These are phyloP conservation scores for Mariannaea elegans DNA, from an alignment of 2,329 filamentous ascomycete species.

Conservation along the genomic window DNA sequence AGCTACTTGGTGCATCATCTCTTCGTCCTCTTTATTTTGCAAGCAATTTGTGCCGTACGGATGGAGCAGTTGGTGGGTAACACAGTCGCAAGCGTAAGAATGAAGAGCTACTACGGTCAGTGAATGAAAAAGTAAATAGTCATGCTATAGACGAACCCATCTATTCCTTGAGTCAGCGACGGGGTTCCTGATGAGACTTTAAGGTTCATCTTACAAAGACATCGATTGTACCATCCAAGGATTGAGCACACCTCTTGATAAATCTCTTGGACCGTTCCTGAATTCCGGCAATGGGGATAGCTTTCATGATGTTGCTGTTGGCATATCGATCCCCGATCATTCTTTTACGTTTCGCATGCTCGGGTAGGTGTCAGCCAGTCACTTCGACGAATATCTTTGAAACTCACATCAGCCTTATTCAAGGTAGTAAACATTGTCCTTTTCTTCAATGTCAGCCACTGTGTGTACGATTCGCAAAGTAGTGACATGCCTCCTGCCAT, in stretches of 20 bases:
- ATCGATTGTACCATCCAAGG: slow-evolving; percentile 59
- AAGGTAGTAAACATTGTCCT: slow-evolving; percentile 70
- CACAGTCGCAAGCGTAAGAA: slow-evolving; percentile 74
- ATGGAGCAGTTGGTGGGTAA: slow-evolving; percentile 75
- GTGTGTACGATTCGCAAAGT: slow-evolving; percentile 6
- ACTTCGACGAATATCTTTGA: background rate
- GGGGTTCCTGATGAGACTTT: no score
- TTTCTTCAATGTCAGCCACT: background rate
- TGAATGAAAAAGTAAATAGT: background rate
- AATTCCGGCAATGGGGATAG: slow-evolving; percentile 64
- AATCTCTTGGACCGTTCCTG: slow-evolving; percentile 65
- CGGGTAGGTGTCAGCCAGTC: slow-evolving; percentile 2
- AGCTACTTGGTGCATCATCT: slow-evolving; percentile 74
- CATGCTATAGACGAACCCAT: slow-evolving; percentile 39
- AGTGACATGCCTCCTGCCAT: slow-evolving; percentile 57
- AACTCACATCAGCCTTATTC: slow-evolving; percentile 60
- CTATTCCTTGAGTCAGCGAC: slow-evolving; percentile 32
- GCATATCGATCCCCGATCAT: slow-evolving; percentile 73
- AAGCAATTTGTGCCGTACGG: slow-evolving; percentile 71
- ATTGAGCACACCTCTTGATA: slow-evolving; percentile 59
- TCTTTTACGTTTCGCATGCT: slow-evolving; percentile 71
- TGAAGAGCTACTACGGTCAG: slow-evolving; percentile 57
- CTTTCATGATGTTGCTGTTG: slow-evolving; percentile 71
- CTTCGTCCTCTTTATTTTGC: slow-evolving; percentile 61
- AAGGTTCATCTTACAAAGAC: slow-evolving; percentile 61